Evolutionary conservation across 1,284 basidiomycete species (phyloP).

Genomic region (Amylostereum areolatum): DNA sequence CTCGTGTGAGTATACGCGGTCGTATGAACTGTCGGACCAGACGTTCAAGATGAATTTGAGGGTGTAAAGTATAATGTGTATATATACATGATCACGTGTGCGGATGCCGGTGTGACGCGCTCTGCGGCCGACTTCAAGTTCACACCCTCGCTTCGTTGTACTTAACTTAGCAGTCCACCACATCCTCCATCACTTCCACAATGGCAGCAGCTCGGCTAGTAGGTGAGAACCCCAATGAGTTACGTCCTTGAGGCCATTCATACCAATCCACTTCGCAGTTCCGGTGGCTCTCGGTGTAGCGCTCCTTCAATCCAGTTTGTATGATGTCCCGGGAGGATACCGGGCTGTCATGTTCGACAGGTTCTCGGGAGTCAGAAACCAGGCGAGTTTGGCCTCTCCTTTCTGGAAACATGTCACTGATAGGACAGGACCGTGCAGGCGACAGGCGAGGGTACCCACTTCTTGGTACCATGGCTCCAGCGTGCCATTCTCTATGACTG

Average conservation of each 20-base stretch:
- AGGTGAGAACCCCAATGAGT: slow-evolving; percentile 25
- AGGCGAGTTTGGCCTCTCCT: slow-evolving; percentile 37
- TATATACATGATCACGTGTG: too few species aligned
- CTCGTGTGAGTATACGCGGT: too few species aligned
- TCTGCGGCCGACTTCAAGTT: too few species aligned
- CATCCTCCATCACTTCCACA: slow-evolving; percentile 4
- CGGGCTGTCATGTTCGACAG: slow-evolving; percentile 98
- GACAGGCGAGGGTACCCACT: slow-evolving; percentile 92
- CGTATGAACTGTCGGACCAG: too few species aligned
- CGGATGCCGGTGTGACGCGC: too few species aligned
- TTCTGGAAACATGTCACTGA: background rate
- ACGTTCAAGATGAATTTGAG: too few species aligned
- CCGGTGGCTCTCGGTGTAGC: slow-evolving; percentile 69
- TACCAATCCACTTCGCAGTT: slow-evolving; percentile 37
- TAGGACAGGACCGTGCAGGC: slow-evolving; percentile 45
- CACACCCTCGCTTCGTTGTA: too few species aligned
- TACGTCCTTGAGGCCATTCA: too few species aligned
- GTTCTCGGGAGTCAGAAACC: slow-evolving; percentile 86
- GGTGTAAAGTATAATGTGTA: too few species aligned
- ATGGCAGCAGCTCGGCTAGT: slow-evolving; percentile 30
- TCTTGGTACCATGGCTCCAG: slow-evolving; percentile 93
- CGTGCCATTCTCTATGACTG: slow-evolving; percentile 97
- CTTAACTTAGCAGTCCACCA: background rate
- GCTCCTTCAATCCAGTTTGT: slow-evolving; percentile 72
- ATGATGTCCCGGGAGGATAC: slow-evolving; percentile 92